These are phyloP conservation scores for Ganoderma boninense DNA, from an alignment of 1,284 basidiomycete species.

Conservation along the genomic window DNA sequence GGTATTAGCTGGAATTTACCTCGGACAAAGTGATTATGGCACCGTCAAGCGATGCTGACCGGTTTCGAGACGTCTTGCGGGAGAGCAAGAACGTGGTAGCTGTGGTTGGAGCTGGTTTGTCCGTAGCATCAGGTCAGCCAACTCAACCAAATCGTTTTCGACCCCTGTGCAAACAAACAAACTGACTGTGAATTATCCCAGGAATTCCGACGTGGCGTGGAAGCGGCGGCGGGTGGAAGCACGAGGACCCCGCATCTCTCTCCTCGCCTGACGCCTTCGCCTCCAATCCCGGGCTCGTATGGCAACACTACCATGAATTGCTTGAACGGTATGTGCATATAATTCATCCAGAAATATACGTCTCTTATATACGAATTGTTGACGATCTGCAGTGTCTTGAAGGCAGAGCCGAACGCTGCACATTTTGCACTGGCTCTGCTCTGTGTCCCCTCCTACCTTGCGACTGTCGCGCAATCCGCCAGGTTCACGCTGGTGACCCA, in stretches of 20 bases:
- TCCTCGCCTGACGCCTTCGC: background rate
- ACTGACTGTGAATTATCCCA: background rate
- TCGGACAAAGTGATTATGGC: background rate
- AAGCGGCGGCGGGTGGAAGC: background rate
- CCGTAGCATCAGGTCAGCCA: background rate
- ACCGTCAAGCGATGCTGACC: background rate
- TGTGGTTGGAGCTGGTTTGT: background rate
- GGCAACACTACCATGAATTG: background rate
- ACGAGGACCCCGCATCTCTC: background rate
- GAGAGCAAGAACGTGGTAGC: background rate
- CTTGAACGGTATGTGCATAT: background rate
- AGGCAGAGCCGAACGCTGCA: background rate
- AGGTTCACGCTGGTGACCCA: background rate
- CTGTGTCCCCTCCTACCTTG: background rate
- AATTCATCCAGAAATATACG: background rate
- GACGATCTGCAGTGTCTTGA: background rate
- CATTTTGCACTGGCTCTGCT: background rate
- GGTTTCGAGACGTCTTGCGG: background rate
- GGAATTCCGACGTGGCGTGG: background rate
- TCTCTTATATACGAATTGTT: background rate
- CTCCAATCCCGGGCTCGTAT: background rate
- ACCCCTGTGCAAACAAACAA: background rate
- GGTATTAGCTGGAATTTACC: background rate
- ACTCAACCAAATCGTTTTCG: background rate
- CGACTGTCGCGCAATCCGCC: background rate